Base-by-base conservation (phyloP, 345 rosid genomes). In the Odontarrhena argentea region DNA sequence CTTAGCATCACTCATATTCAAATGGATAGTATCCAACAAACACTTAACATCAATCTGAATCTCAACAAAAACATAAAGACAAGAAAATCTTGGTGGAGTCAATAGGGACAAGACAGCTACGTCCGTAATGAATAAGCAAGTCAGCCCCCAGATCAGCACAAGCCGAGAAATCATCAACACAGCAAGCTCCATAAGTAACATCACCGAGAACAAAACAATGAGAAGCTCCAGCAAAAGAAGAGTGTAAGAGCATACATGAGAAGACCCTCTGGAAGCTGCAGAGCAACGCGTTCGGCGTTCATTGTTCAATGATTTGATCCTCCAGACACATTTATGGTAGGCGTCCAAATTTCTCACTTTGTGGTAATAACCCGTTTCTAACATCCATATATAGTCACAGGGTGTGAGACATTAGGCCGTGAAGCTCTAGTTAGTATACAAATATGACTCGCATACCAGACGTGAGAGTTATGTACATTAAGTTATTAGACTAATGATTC, bases 151-250 rank as follows among this genome's bases (percentile, higher is more conserved):
- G 80, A n/a, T n/a, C n/a, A 3, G 98, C 87, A 46, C 69, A 13
- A 36, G 98, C 94, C 0, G 97, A 79, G 74, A 83, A 79, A 75
- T 90, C 98, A 49, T 93, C 97, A 25, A 88, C 82, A 78, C 99
- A 94, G 71, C 97, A 94, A 5, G 96, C 99, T 12, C 96, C 96
- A 55, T 86, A 93, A 15, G 98, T 88, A 12, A 91, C 97, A 63
- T 88, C 96, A 15, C 94, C 97, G 46, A 93, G 89, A 56, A 91
- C 65, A 68, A 91, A 93, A 77, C 96, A 90, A 68, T 87, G 85
- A 7, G 76, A 43, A 14, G 82, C 92, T 47, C 71, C 90, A 6
- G 87, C 85, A 47, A 83, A 83, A 75, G 94, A 68, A 1, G 82
- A 93, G 89, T 34, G 85, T 73, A 32, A 91, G 83, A 3, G 99